Base-by-base conservation (phyloP, 441 rosid genomes). In the Adansonia gregorii region DNA sequence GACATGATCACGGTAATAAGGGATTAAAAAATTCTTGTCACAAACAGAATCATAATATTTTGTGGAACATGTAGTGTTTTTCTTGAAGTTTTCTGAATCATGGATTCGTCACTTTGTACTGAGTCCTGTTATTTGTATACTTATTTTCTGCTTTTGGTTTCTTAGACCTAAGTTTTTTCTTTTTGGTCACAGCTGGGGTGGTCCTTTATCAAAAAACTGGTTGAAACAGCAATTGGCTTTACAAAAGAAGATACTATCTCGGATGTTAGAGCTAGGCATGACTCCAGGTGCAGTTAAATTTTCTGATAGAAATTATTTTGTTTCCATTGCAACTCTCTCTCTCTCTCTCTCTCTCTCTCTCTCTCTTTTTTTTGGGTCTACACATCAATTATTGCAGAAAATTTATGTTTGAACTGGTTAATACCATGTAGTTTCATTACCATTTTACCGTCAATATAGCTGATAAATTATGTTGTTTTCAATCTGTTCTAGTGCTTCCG, bases 241-340 rank as follows among this genome's bases (percentile, higher is more conserved):
- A 87, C 99, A 96, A 84, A 96, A 96, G 76, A 87, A 51, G 88
- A 93, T 96, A 85, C 83, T 96, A 65, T 82, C 91, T 78, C 91
- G 92, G 76, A 94, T 96, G 98, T 84, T 90, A 68, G 91, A 93
- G 84, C 85, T 96, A 78, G 98, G 98, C 85, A 96, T 96, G 98
- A 93, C 91, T 83, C 99, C 99, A 78, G 99, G 99, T 96, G 68
- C 72, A 19, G 45, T 79, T 71, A 52, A 71, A 15, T 52, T 52
- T 70, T 70, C 48, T 63, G 54, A n/a, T 74, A 55, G 45, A 81
- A 43, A 51, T 69, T 39, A 71, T 43, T 55, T 58, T 48, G 41
- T 58, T 73, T 73, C 39, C 14, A 4, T 73, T 58, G 55, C 58
- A 41, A 14, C 41, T 66, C 59, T 45, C 71, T 60, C 41, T 35